phyloP scores from a whole-genome alignment of 208 protist genomes.

The Herpetomonas samuelpessoai region DNA sequence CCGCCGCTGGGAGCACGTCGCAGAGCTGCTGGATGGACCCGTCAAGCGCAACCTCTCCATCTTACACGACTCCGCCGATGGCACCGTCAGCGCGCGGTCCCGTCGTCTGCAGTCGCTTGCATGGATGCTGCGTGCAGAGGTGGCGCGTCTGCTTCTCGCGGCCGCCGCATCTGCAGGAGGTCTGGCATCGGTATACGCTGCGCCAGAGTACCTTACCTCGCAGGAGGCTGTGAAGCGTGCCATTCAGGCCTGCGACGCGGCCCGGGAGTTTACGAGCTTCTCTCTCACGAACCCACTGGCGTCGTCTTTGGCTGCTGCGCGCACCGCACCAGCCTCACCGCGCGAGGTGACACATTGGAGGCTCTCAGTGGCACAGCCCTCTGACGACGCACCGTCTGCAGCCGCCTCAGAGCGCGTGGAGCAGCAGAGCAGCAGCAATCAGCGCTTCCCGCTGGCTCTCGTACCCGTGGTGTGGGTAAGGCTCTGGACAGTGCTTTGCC shows the following conservation, averaged over 20 bases:
- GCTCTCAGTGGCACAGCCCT: too few species aligned
- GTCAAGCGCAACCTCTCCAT: too few species aligned
- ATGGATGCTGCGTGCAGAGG: constrained; percentile 42
- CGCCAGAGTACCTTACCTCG: constrained; percentile 15
- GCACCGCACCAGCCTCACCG: too few species aligned
- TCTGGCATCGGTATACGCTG: too few species aligned
- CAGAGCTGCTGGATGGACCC: too few species aligned
- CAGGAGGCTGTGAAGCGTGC: constrained; percentile 33
- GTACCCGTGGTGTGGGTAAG: constrained; percentile 43
- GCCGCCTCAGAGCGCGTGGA: too few species aligned
- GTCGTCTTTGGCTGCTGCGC: neutral
- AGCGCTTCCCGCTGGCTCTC: constrained; percentile 16
- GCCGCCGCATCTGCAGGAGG: neutral
- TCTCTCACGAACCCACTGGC: constrained; percentile 11
- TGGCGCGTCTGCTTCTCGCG: constrained; percentile 28
- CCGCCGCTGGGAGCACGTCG: too few species aligned
- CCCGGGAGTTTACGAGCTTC: constrained; percentile 42
- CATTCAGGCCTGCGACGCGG: constrained; percentile 30
- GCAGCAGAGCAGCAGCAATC: too few species aligned
- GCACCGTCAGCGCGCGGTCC: constrained; percentile 33
- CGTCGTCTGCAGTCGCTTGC: constrained; percentile 41
- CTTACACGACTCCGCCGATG: constrained; percentile 36
- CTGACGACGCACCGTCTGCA: too few species aligned
- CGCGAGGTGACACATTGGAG: too few species aligned
- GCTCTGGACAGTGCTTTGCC: constrained; percentile 54